Evolutionary conservation across 2,329 filamentous ascomycete genomes (phyloP), one percentile per base, ranked within the genome.

Genomic region (Monosporascus sp.): DNA sequence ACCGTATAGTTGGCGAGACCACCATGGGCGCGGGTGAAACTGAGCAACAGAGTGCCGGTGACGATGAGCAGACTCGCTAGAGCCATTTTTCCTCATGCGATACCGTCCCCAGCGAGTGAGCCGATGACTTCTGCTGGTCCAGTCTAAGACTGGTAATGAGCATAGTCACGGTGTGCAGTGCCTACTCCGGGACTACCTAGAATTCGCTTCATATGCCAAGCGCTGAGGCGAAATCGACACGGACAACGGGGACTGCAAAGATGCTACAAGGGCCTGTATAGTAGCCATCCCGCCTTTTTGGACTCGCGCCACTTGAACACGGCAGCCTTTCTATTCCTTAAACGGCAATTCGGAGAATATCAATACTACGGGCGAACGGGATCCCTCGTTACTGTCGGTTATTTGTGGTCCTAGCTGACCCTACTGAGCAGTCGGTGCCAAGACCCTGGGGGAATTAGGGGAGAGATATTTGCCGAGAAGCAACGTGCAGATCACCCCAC

Each of bases 1-100:
- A 74, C 71, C 3, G 71, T 73, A 57, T 73, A 74, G 57, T 73
- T 73, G 37, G 66, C 61, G 8, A 74, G 61, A 6, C 71, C 72
- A 7, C 71, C 72, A 55, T 73, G 71, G 18, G 65, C 68, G n/a
- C 51, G 49, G 26, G 51, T 58, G 6, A 48, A 51, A 40, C 48
- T 51, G 47, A 48, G 55, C n/a, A 65, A 35, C 35, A 59, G 37
- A 8, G 55, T 20, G 15, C 58, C 24, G 14, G 55, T 52, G 37
- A 52, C 53, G 41, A 52, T 38, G 41, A 60, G 51, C n/a, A 55
- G 6, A 22, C 52, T 45, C 8, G 26, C 1, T 17, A 37, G 14
- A 11, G 55, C 53, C 56, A 59, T 60, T n/a, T 31, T 49, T 18
- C 5, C 18, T 49, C 48, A 14, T 11, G 17, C 49, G 17, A 48